Conservation (phyloP, 305 asterid species). For the Fraxinus velutina region DNA sequence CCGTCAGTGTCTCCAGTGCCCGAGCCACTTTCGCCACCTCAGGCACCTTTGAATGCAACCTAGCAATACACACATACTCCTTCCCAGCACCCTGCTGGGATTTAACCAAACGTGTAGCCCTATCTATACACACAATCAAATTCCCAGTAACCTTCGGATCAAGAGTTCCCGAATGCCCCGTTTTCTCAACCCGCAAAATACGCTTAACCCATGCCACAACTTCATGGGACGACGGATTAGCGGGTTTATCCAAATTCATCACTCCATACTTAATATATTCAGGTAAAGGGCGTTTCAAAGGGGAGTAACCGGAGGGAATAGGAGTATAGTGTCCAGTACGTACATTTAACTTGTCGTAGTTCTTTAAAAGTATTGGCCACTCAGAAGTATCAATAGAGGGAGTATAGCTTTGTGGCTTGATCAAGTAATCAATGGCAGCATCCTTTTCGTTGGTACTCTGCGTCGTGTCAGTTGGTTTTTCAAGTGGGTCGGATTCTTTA, state of each 20-base stretch:
- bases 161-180: conserved; percentile 92
- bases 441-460: conserved; percentile 11
- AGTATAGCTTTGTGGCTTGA: conserved; percentile 83
- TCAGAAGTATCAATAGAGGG: conserved; percentile 79
- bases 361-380: conserved; percentile 92
- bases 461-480: conserved; percentile 2
- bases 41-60: conserved; percentile 75
- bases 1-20: conserved; percentile 82
- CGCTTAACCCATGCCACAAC: conserved; percentile 99
- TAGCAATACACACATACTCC: conserved; percentile 84
- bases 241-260: conserved; percentile 80
- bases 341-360: conserved; percentile 80
- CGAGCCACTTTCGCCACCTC: conserved; percentile 75
- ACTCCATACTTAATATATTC: conserved; percentile 89
- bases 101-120: conserved; percentile 89
- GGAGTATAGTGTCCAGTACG: conserved; percentile 99
- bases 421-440: conserved; percentile 51
- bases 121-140: conserved; percentile 82
- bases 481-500: conserved; percentile 28
- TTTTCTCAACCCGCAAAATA: conserved; percentile 79
- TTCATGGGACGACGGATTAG: conserved; percentile 90
- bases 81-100: conserved; percentile 99
- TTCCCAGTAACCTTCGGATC: conserved; percentile 98
- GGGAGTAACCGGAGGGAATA: conserved; percentile 79
- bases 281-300: conserved; percentile 67